A percentile compares a stretch with the other conserved stretches of the same genome.
Evolutionary conservation across 2,329 filamentous ascomycete genomes (phyloP).

Genomic region (Gremmenia infestans): DNA sequence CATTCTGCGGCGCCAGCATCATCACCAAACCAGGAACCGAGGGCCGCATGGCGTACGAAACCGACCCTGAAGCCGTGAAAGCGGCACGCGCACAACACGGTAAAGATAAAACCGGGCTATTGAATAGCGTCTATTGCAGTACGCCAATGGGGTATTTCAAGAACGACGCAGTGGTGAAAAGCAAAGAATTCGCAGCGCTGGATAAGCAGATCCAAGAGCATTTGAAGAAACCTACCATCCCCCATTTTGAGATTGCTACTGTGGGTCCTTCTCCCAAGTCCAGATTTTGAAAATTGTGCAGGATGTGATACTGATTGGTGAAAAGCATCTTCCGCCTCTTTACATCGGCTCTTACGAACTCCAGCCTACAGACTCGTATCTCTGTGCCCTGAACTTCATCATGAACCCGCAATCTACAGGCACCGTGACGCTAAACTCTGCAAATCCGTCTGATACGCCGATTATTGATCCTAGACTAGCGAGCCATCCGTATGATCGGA

Average conservation of each 20-base stretch:
- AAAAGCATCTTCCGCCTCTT: slow-evolving; percentile 21
- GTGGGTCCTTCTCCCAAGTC: slow-evolving; percentile 40
- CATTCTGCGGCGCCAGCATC: slow-evolving; percentile 32
- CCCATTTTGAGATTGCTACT: slow-evolving; percentile 50
- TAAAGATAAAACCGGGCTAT: slow-evolving; percentile 36
- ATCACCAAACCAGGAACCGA: slow-evolving; percentile 38
- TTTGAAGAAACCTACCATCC: slow-evolving; percentile 46
- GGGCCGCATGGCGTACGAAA: slow-evolving; percentile 42
- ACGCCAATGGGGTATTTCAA: slow-evolving; percentile 42
- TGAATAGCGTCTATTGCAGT: slow-evolving; percentile 37
- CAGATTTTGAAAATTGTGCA: background rate
- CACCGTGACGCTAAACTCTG: slow-evolving; percentile 54
- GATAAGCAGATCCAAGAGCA: slow-evolving; percentile 39
- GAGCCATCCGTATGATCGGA: slow-evolving; percentile 49
- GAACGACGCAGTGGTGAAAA: slow-evolving; percentile 35
- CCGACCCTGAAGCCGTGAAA: slow-evolving; percentile 37
- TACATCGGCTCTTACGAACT: slow-evolving; percentile 35
- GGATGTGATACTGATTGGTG: background rate
- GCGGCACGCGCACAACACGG: slow-evolving; percentile 45
- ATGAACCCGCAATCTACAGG: slow-evolving; percentile 56
- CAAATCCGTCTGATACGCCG: slow-evolving; percentile 59
- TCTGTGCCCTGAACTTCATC: slow-evolving; percentile 41
- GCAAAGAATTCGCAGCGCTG: slow-evolving; percentile 46
- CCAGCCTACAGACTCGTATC: slow-evolving; percentile 36
- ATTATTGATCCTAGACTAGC: slow-evolving; percentile 59